Conservation (phyloP, 805 yeast genomes). For the Candida jianshihensis region DNA sequence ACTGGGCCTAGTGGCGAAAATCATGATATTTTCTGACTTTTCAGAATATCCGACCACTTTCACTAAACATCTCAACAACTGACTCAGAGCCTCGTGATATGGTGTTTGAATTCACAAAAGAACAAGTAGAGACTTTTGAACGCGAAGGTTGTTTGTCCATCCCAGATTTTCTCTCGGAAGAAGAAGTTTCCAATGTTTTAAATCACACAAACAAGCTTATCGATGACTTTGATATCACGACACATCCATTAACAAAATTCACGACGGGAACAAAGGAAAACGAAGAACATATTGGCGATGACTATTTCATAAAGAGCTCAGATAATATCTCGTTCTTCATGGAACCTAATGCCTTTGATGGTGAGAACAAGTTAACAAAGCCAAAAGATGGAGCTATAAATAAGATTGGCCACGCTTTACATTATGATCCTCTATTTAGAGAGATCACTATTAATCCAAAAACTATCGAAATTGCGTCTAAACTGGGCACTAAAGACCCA, state of each 20-base stretch:
- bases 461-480: slow-evolving; percentile 43
- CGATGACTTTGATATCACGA: slow-evolving; percentile 39
- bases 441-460: slow-evolving; percentile 44
- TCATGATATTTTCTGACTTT: too few species aligned
- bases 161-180: slow-evolving; percentile 42
- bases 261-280: slow-evolving; percentile 41
- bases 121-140: slow-evolving; percentile 44
- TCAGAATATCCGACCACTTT: too few species aligned
- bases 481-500: slow-evolving; percentile 54
- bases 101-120: slow-evolving; percentile 22
- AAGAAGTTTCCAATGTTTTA: slow-evolving; percentile 35
- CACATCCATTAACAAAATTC: slow-evolving; percentile 67
- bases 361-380: slow-evolving; percentile 40
- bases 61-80: too few species aligned
- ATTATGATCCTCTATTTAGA: slow-evolving; percentile 45
- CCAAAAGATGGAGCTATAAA: slow-evolving; percentile 56
- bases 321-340: slow-evolving; percentile 66
- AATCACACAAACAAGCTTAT: slow-evolving; percentile 39
- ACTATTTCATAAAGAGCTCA: slow-evolving; percentile 60
- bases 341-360: slow-evolving; percentile 62
- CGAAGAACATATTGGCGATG: slow-evolving; percentile 63
- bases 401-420: slow-evolving; percentile 77
- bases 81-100: too few species aligned
- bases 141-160: slow-evolving; percentile 57
- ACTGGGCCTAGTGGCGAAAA: too few species aligned